Conservation (phyloP, 2,329 filamentous ascomycete species). For the Ceratocystiopsis minuta region DNA sequence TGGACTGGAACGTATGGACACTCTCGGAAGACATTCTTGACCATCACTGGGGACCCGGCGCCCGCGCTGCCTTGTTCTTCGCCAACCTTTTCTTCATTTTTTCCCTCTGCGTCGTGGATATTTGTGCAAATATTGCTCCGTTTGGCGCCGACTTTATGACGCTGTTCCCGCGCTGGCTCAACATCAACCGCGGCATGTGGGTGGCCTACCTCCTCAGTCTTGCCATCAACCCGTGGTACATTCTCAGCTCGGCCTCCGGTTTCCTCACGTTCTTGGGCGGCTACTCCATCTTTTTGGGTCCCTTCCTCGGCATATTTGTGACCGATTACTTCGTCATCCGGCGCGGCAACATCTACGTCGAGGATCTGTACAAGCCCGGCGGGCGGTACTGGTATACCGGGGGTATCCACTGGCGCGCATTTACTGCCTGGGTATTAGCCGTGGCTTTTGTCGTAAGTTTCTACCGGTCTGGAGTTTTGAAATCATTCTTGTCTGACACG, state of each 20-base stretch:
- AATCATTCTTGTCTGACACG: too few relatives aligned
- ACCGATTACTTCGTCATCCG: conserved; percentile 8
- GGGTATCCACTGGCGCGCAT: conserved; percentile 7
- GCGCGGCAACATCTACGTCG: conserved; percentile 4
- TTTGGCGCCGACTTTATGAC: conserved; percentile 20
- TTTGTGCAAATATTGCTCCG: conserved; percentile 18
- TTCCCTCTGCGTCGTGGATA: conserved; percentile 10
- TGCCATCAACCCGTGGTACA: conserved; percentile 12
- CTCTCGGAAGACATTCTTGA: conserved; percentile 10
- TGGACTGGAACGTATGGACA: conserved; percentile 12
- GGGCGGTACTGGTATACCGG: conserved; percentile 6
- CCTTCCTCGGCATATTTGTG: conserved; percentile 6
- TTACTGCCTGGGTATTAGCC: conserved; percentile 1
- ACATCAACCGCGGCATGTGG: conserved; percentile 27
- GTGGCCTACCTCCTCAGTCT: conserved; percentile 33
- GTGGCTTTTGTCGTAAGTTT: not conserved
- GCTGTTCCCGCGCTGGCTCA: conserved; percentile 18
- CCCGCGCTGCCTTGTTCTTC: conserved; percentile 8
- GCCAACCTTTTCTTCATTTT: conserved; percentile 9
- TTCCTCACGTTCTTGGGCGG: conserved; percentile 9
- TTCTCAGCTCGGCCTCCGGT: conserved; percentile 9
- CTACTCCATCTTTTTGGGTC: conserved; percentile 8
- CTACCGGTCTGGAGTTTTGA: too few relatives aligned
- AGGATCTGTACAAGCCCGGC: conserved; percentile 4
- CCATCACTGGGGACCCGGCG: conserved; percentile 7